Evolutionary conservation across 2,329 filamentous ascomycete species (phyloP), one percentile per base, ranked within the genome.

Genomic region (Cordyceps javanica): DNA sequence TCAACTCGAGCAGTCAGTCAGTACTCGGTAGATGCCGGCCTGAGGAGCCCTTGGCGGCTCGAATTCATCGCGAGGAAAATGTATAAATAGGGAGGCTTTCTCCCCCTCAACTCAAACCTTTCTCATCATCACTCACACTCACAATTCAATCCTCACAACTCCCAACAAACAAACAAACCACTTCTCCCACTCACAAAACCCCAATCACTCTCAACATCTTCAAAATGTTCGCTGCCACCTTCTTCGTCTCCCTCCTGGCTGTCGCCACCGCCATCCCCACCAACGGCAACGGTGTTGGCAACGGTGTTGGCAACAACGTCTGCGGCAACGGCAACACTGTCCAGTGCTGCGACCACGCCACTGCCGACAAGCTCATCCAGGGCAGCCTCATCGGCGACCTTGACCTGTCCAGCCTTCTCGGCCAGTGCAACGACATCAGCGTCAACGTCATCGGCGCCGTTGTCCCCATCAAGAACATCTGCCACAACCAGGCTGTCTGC

Each of bases 251-350:
- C 25, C 32, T 56, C 16, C 21, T 48, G 23, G 42, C 53, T 25
- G n/a, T 39, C 23, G 53, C 34, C 13, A 5, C 44, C 7, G 53
- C 53, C 14, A 5, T 23, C 9, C 53, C 53, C 25, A 49, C 53
- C 28, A 7, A 26, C 8, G 4, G 9, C 30, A 28, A 19, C 2
- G 50, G 53, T n/a, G n/a, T n/a, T n/a, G n/a, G n/a, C n/a, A n/a
- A n/a, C n/a, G n/a, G n/a, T n/a, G n/a, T n/a, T n/a, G n/a, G n/a
- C n/a, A n/a, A n/a, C 16, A 46, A 61, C n/a, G 32, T 54, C n/a
- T 58, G 59, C 48, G 46, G 50, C 30, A 56, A 56, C 46, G 55
- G 45, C 25, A 53, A 57, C 32, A 8, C 3, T 1, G 3, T 50
- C 14, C 25, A 56, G 0, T 57, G 54, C 45, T 57, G 54, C 42